Base-by-base conservation (phyloP, 805 yeast genomes). In the Debaryomyces tyrocola region DNA sequence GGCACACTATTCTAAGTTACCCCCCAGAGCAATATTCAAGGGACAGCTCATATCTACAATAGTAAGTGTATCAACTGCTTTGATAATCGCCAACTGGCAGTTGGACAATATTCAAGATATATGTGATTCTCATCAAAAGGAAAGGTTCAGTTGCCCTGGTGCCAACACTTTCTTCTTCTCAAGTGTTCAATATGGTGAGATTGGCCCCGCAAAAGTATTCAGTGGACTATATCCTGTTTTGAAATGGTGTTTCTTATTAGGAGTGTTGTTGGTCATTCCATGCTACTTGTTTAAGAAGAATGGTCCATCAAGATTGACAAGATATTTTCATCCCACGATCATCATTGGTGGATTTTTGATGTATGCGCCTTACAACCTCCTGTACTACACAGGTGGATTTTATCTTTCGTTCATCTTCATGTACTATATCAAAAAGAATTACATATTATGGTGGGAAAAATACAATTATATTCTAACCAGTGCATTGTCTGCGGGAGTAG, bases 381-480 rank as follows among this genome's bases (percentile, higher is more conserved):
- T 70, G 63, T 70, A 69, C 53, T 67, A 64, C 31, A 88, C 90
- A 0, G 83, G 84, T 9, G 83, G 88, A 44, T 76, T 87, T 55
- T 74, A 74, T 55, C 47, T 79, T 35, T 85, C 87, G 4, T 74
- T 74, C 51, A 42, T 73, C 4, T 85, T 84, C 67, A 82, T 81
- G 68, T 81, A 74, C 63, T 71, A 72, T 55, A 64, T 82, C 54
- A 75, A 78, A 53, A 66, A 70, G 48, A 66, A 71, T 54, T 77
- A 77, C 60, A 58, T 74, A 40, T 61, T 71, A 18, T 77, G 86
- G 87, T 85, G 87, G 90, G 83, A 84, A 35, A 85, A 84, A 62
- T 85, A 85, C 62, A 84, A 84, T 60, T 84, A 83, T 58, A 73
- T 84, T 18, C 62, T 84, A 43, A 70, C 83, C 20, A 77, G 84